Base-by-base conservation (phyloP, 2,329 filamentous ascomycete species). In the Pyrenochaeta sp. region DNA sequence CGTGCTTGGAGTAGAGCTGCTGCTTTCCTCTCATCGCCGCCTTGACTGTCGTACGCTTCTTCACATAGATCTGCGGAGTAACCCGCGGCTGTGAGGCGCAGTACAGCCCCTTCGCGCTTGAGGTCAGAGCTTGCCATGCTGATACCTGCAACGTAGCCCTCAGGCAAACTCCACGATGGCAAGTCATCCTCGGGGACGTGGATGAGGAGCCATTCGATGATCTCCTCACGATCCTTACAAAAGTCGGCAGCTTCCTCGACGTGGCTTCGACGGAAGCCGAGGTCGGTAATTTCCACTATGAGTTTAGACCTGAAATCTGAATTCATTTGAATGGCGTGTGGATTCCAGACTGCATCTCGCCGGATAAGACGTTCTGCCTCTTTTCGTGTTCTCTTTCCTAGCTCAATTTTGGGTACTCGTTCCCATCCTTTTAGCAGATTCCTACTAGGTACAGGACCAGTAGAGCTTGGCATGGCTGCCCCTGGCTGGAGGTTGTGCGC, bases 131-230 rank as follows among this genome's bases (percentile, higher is more conserved):
- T 91, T 1, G 89, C 94, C 63, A 99, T 89, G 44, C 90, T 92
- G 27, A 98, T 89, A 24, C 95, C 95, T 28, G 93, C 94, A 10
- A 91, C 89, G 75, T 99, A 99, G 60, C 89, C 91, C 78, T 96
- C 93, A 0, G 95, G 95, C 42, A 99, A 81, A 67, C 92, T 92
- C 93, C 94, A 98, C 6, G 86, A 83, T 1, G 95, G 95, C n/a
- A 98, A 81, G 71, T 98, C 95, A 73, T 99, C 95, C 74, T 99
- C 95, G 1, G 95, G 95, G 2, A 99, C 93, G 77, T 99, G 94
- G 50, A 98, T 93, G 48, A 99, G 85, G 15, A 99, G 84, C 95
- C 95, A 99, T 76, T 98, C 94, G 2, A 99, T 84, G 15, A 92
- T 90, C 78, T 99, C 95, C 74, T 97, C 93, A 30, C 90, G 86